A percentile compares a stretch with the other conserved stretches of the same genome.
phyloP scores from a whole-genome alignment of 2,329 filamentous ascomycete species.

The Aspergillus aculeatinus region DNA sequence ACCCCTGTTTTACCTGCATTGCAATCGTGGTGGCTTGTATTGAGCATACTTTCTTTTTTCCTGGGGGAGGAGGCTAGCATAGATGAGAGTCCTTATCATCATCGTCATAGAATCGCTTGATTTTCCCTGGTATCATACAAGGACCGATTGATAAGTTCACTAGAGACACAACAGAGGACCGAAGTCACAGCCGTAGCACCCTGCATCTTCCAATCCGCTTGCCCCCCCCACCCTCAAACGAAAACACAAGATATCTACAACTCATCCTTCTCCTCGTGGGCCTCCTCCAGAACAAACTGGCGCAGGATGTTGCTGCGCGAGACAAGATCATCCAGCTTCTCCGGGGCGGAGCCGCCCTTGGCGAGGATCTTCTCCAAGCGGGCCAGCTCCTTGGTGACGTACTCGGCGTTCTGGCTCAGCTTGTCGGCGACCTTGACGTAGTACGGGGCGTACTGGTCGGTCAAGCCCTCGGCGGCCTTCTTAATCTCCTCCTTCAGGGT shows the following conservation, averaged over 20 bases:
- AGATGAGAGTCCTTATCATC: not conserved
- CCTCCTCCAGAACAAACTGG: constrained; percentile 66
- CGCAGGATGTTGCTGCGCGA: constrained; percentile 84
- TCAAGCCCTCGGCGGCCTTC: constrained; percentile 65
- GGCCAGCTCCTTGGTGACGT: constrained; percentile 79
- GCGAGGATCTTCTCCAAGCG: constrained; percentile 75
- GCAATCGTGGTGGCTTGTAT: no score
- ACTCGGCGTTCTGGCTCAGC: constrained; percentile 72
- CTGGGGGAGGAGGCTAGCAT: no score
- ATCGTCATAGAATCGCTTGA: not conserved
- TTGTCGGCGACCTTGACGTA: constrained; percentile 91
- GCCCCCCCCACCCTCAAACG: no score
- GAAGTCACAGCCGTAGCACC: not conserved
- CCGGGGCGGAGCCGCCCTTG: constrained; percentile 80
- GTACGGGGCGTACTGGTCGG: constrained; percentile 87
- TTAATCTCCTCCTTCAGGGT: constrained; percentile 70
- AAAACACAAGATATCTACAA: constrained; percentile 40
- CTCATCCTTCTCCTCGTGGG: constrained; percentile 66
- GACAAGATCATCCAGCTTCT: constrained; percentile 86
- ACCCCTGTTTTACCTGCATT: no score
- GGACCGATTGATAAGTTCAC: not conserved
- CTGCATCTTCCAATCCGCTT: not conserved
- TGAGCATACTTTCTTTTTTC: no score
- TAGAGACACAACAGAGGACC: not conserved
- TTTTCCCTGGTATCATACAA: not conserved